Base-by-base conservation (phyloP, 129 eudicot genomes). In the Centella asiatica region DNA sequence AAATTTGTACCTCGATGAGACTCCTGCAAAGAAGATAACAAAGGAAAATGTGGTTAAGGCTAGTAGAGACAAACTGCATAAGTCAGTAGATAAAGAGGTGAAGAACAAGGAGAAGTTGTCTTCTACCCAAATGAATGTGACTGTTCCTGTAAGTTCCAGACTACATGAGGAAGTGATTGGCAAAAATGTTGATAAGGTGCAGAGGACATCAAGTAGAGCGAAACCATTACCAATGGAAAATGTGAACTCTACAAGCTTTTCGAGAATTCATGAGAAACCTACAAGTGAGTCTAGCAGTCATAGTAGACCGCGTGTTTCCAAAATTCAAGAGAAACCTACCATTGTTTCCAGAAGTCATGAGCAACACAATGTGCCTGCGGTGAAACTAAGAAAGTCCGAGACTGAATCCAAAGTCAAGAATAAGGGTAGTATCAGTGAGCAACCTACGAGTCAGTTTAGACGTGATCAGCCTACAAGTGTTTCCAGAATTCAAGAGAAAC, bases 161-260 rank as follows among this genome's bases (percentile, higher is more conserved):
- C 69, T 57, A 32, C 77, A 65, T 70, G 78, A 72, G 69, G 85
- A 64, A 31, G 72, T 45, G 40, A 54, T 18, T 9, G 84, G 66
- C 74, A 89, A 79, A 66, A 85, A 72, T 68, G 71, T 64, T 12
- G 85, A 80, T 56, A 74, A 62, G 72, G 53, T 78, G 57, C 76
- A 65, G 44, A 82, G 62, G 72, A 72, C 65, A 51, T 61, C 68
- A 22, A 33, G 23, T 65, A 71, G 55, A 59, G 76, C 63, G 68
- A 80, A 75, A 36, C 64, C 76, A 1, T 67, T 36, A 59, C 86
- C 74, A 55, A 66, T 45, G 66, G 73, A 75, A 64, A 70, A 44
- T 32, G 68, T 69, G 69, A 81, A 84, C 69, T 75, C 76, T 13
- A 62, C 67, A 49, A 72, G 66, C 48, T 19, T 26, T 27, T 1